Conservation (phyloP, 331 rosid genomes). For the Quercus phellos region DNA sequence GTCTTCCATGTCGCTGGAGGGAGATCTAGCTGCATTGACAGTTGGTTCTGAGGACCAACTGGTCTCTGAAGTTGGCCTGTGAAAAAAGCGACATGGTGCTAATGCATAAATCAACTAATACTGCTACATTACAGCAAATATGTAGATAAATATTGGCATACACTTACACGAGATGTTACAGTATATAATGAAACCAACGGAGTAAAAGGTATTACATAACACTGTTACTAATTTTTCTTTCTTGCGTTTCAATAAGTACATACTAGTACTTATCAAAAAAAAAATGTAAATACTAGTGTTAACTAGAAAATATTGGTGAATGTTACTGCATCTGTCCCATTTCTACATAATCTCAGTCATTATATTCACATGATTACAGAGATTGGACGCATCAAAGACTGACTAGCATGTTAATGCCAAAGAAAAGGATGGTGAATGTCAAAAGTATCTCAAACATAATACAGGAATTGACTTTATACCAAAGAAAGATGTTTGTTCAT, state of each 20-base stretch:
- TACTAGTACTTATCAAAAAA: background rate
- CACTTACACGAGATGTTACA: background rate
- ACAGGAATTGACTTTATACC: background rate
- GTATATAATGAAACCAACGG: background rate
- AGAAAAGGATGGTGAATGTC: background rate
- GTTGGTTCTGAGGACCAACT: conserved; percentile 60
- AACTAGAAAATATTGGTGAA: background rate
- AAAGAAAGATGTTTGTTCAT: background rate
- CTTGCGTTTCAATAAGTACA: background rate
- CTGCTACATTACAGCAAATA: background rate
- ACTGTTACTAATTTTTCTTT: background rate
- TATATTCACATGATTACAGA: background rate
- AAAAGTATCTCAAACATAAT: background rate
- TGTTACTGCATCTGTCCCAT: background rate
- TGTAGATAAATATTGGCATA: background rate
- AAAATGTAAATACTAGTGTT: too few species aligned
- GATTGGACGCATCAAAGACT: background rate
- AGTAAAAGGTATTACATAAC: background rate
- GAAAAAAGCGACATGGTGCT: conserved; percentile 19
- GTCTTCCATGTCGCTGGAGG: conserved; percentile 52
- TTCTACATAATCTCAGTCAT: background rate
- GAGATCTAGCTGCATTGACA: conserved; percentile 39
- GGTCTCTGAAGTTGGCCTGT: conserved; percentile 63
- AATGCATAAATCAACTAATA: conserved; percentile 7
- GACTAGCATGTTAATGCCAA: background rate